phyloP scores from a whole-genome alignment of 2,329 filamentous ascomycete genomes.

The Ciborinia camelliae region DNA sequence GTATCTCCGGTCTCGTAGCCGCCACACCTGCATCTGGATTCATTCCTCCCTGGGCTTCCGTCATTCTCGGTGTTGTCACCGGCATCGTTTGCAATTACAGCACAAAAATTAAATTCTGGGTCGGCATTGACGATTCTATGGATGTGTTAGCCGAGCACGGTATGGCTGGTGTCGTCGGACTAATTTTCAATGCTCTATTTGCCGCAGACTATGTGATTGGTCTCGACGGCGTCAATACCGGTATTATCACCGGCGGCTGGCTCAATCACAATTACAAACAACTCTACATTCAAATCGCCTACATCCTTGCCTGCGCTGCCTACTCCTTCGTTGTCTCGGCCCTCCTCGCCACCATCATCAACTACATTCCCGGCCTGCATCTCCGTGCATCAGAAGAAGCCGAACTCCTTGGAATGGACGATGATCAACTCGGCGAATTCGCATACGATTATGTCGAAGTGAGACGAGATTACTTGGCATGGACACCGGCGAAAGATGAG shows the following conservation, averaged over 20 bases:
- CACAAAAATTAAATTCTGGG: conserved; percentile 54
- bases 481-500: conserved; percentile 72
- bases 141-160: conserved; percentile 71
- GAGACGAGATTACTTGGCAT: conserved; percentile 81
- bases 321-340: conserved; percentile 75
- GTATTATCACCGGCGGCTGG: conserved; percentile 62
- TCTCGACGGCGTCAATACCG: conserved; percentile 73
- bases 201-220: conserved; percentile 67
- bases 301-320: conserved; percentile 61
- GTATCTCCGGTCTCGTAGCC: conserved; percentile 67
- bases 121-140: conserved; percentile 67
- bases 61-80: conserved; percentile 63
- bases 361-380: conserved; percentile 72
- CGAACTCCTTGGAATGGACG: conserved; percentile 83
- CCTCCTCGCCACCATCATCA: conserved; percentile 69
- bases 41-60: conserved; percentile 64
- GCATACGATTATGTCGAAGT: conserved; percentile 90
- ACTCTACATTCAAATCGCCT: conserved; percentile 77
- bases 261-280: conserved; percentile 71
- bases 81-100: conserved; percentile 65
- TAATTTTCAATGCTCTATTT: conserved; percentile 72
- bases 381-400: conserved; percentile 78
- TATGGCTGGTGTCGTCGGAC: conserved; percentile 64
- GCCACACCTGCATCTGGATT: conserved; percentile 68
- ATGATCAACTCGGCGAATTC: conserved; percentile 86